Conservation (phyloP, 306 rosid genomes). For the Malus asiatica region DNA sequence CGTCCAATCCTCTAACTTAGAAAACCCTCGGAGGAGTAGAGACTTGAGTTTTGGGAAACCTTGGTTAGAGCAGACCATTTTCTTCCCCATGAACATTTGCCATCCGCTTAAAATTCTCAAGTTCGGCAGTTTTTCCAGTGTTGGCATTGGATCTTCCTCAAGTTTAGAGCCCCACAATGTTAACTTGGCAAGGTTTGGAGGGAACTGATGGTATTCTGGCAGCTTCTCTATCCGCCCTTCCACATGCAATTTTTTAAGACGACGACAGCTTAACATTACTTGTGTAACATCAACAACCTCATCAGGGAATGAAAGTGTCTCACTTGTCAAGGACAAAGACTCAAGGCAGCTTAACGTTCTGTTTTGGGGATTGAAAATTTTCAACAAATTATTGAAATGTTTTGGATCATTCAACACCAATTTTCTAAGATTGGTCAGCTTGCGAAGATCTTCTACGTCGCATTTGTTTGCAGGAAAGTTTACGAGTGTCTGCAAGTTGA, state of each 20-base stretch:
- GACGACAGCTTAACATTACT: background rate
- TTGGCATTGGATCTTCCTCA: conserved; percentile 42
- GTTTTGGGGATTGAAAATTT: background rate
- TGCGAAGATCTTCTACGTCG: conserved; percentile 27
- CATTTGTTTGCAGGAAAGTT: conserved; percentile 51
- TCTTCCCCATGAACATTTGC: conserved; percentile 38
- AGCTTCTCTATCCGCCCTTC: background rate
- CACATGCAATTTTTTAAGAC: background rate
- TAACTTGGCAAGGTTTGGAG: conserved; percentile 34
- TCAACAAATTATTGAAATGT: background rate
- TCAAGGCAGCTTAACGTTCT: background rate
- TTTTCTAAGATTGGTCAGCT: conserved; percentile 33
- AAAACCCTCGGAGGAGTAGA: conserved; percentile 6
- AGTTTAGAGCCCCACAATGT: conserved; percentile 39
- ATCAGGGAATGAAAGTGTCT: background rate
- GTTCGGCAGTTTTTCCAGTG: conserved; percentile 37
- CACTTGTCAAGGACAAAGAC: background rate
- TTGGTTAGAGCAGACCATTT: conserved; percentile 29
- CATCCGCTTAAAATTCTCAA: conserved; percentile 34
- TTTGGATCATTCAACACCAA: conserved; percentile 15
- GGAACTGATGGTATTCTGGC: conserved; percentile 21
- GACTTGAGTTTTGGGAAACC: conserved; percentile 32
- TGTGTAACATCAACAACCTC: background rate
- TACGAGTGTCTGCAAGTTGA: conserved; percentile 40
- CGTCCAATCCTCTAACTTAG: conserved; percentile 3